Evolutionary conservation across 108 stramenopile genomes (phyloP).

Genomic region (Schizochytrium sp.): DNA sequence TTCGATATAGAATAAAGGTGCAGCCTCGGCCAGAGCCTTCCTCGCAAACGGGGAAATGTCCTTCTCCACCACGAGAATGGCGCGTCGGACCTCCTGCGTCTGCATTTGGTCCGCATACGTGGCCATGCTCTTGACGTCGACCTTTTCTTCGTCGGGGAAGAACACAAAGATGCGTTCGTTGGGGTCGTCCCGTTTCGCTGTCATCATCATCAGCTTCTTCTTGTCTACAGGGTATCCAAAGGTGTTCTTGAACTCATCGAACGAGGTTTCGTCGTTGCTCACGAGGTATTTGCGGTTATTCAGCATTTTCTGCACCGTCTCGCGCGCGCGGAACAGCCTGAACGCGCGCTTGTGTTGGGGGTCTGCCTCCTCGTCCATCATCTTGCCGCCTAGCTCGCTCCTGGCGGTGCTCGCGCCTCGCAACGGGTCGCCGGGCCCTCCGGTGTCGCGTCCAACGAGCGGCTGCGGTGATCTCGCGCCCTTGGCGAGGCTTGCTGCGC

Average conservation of each 20-base stretch:
- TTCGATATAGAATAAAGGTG: slow-evolving; percentile 74
- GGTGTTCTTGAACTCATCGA: slow-evolving; percentile 55
- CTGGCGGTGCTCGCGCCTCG: too few relatives aligned
- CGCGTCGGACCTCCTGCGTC: slow-evolving; percentile 57
- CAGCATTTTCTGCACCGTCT: slow-evolving; percentile 77
- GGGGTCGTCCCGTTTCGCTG: slow-evolving; percentile 53
- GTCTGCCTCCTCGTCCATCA: neutral
- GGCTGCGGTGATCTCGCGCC: too few relatives aligned
- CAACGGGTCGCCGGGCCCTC: too few relatives aligned
- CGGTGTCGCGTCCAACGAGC: too few relatives aligned
- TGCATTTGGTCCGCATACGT: slow-evolving; percentile 79
- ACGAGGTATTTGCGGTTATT: slow-evolving; percentile 81
- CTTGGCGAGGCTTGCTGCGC: too few relatives aligned
- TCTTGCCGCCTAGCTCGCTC: neutral
- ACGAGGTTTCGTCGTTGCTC: slow-evolving; percentile 72
- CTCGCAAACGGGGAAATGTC: slow-evolving; percentile 88
- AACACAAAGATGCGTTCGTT: slow-evolving; percentile 65
- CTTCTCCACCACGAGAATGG: slow-evolving; percentile 74
- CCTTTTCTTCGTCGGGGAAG: slow-evolving; percentile 89
- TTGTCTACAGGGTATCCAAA: slow-evolving; percentile 74
- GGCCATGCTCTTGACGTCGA: slow-evolving; percentile 84
- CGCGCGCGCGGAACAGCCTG: slow-evolving; percentile 75
- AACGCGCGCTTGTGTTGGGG: neutral
- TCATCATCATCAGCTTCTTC: slow-evolving; percentile 71
- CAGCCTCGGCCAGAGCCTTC: slow-evolving; percentile 77